Evolutionary conservation across 108 stramenopile genomes (phyloP).

Genomic region (Aurantiochytrium sp.): DNA sequence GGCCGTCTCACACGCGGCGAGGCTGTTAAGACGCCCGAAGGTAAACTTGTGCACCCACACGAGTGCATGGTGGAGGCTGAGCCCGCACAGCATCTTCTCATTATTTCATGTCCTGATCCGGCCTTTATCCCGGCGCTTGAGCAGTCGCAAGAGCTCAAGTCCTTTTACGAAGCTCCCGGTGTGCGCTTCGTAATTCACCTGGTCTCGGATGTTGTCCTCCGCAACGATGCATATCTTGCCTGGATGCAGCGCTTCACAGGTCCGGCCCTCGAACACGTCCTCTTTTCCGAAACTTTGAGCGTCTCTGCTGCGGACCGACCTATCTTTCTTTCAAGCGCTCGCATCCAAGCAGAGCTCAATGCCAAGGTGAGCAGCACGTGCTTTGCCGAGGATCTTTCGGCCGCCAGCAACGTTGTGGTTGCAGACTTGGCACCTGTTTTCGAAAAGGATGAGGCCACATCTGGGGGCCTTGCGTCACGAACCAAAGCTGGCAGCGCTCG

Average conservation of each 20-base stretch:
- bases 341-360: not conserved
- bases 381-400: not conserved
- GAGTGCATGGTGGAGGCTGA: slow-evolving; percentile 59
- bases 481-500: not conserved
- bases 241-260: slow-evolving; percentile 49
- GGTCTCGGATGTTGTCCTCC: slow-evolving; percentile 45
- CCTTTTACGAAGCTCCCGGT: not conserved
- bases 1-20: slow-evolving; percentile 68
- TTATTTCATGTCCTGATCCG: slow-evolving; percentile 55
- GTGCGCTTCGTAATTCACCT: slow-evolving; percentile 54
- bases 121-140: slow-evolving; percentile 7
- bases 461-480: not conserved
- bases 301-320: not conserved
- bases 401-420: not conserved
- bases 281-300: not conserved
- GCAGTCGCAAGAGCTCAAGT: not conserved
- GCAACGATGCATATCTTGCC: slow-evolving; percentile 24
- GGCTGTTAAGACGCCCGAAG: slow-evolving; percentile 60
- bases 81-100: slow-evolving; percentile 55
- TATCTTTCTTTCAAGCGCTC: not conserved
- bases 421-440: not conserved
- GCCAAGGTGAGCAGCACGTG: not conserved
- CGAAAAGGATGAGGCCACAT: not conserved
- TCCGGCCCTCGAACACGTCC: not conserved
- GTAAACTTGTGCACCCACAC: slow-evolving; percentile 49